A percentile compares a stretch with the other conserved stretches of the same genome.
Evolutionary conservation across 139 green algal species (phyloP).

Genomic region (Dunaliella primolecta): DNA sequence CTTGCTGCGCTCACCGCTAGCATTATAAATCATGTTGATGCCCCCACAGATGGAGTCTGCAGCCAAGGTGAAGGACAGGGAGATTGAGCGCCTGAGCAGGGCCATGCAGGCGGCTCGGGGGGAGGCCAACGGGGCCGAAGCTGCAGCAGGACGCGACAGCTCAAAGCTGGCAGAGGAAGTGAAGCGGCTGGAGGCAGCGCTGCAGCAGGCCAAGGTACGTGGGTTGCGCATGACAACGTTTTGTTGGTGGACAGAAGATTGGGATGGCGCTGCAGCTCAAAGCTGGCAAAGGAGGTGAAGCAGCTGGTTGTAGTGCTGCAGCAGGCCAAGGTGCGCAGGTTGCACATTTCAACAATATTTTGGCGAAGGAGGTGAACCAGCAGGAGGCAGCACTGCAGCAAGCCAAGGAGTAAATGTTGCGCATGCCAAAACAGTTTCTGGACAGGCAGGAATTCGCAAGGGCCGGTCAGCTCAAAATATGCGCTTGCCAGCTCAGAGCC

Average conservation of each 20-base stretch:
- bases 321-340: neutral
- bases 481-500: too few species aligned
- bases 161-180: neutral
- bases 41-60: neutral
- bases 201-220: conserved; percentile 1
- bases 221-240: neutral
- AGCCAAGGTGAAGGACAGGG: neutral
- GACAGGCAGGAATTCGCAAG: too few species aligned
- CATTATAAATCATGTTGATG: too few species aligned
- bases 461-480: too few species aligned
- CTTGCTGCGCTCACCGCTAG: too few species aligned
- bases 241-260: too few species aligned
- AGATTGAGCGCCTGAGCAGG: neutral
- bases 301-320: conserved; percentile 4
- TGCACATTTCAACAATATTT: neutral
- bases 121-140: neutral
- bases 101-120: neutral
- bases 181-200: conserved; percentile 9
- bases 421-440: too few species aligned
- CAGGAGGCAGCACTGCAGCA: neutral
- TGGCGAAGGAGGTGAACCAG: too few species aligned
- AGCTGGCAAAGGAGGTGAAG: neutral
- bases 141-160: neutral
- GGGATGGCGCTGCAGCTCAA: too few species aligned
- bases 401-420: neutral